phyloP scores from a whole-genome alignment of 2,329 filamentous ascomycete species.

The Calonectria pauciramosa region DNA sequence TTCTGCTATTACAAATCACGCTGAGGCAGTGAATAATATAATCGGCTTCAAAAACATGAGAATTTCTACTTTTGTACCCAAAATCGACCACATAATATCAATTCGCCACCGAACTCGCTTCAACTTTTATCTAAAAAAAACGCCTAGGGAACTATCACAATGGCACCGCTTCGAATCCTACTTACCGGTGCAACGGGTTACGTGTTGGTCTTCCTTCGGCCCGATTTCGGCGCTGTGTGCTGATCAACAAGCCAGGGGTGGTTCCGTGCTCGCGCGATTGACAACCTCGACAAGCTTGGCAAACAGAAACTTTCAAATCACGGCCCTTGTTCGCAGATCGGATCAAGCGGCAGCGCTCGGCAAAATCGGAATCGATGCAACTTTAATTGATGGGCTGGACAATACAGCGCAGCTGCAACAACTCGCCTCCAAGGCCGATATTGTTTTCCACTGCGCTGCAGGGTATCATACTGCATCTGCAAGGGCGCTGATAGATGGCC shows the following conservation, averaged over 20 bases:
- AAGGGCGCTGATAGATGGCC: neutral
- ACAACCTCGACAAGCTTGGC: neutral
- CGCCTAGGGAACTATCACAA: neutral
- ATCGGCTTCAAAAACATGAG: too few species aligned
- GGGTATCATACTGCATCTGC: neutral
- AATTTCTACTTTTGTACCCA: too few species aligned
- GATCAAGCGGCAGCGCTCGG: neutral
- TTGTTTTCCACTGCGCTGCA: neutral
- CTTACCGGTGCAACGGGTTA: neutral
- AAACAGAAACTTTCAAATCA: neutral
- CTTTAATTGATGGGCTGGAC: neutral
- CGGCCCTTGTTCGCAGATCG: neutral
- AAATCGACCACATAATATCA: neutral
- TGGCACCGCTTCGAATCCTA: neutral
- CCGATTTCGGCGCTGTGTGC: neutral
- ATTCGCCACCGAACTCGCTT: fast-evolving
- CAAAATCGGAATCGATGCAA: neutral
- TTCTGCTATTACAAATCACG: too few species aligned
- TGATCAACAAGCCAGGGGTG: neutral
- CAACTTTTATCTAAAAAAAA: neutral
- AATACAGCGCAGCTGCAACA: neutral
- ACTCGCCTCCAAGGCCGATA: neutral
- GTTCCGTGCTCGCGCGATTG: neutral
- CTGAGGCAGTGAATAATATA: too few species aligned
- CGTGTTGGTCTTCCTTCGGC: neutral